Evolutionary conservation across 75 land plant genomes (phyloP), one percentile per base, ranked within the genome.

Genomic region (Cryptomeria japonica): DNA sequence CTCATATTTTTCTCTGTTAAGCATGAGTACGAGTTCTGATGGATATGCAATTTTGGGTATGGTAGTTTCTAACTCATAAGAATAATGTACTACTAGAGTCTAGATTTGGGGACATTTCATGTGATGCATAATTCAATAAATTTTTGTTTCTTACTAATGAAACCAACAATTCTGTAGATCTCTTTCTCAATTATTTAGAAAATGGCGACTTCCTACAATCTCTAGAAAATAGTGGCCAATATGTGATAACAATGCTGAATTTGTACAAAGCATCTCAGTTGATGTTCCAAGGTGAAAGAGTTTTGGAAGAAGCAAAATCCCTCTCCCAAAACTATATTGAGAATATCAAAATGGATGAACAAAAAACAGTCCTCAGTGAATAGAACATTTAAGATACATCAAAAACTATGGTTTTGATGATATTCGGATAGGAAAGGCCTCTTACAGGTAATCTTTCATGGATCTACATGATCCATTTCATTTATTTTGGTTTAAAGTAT

Each of bases 371-470:
- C n/a, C 95, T 87, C 92, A 92, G 80, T 87, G 93, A 32, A 56
- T 95, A 37, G 91, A 87, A 72, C 89, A 88, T 88, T 91, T 90
- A 84, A 92, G 89, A 86, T 86, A 88, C 51, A 93, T 95, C 68
- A 93, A 95, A 38, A 46, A 84, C 51, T 93, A 86, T 72, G 87
- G 87, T 51, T 44, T 70, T 41, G 89, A 89, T 86, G 87, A 88
- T 73, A 85, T 84, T 22, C 87, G 90, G 80, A 90, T 94, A 11
- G 53, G 14, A 49, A 13, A 49, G 53, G 11, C 53, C 12, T 49
- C 14, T 1, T 49, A 49, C 53, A 56, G 89, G 98, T 95, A 93
- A 47, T 37, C 1, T 80, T 72, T 76, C 3, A 38, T 16, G 31
- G 28, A 58, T 64, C 47, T 37, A 41, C 10, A 80, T 38, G 34